A percentile compares a stretch with the other conserved stretches of the same genome.
Conservation (phyloP, 2,329 filamentous ascomycete species). For the Phaeomoniella chlamydospora region DNA sequence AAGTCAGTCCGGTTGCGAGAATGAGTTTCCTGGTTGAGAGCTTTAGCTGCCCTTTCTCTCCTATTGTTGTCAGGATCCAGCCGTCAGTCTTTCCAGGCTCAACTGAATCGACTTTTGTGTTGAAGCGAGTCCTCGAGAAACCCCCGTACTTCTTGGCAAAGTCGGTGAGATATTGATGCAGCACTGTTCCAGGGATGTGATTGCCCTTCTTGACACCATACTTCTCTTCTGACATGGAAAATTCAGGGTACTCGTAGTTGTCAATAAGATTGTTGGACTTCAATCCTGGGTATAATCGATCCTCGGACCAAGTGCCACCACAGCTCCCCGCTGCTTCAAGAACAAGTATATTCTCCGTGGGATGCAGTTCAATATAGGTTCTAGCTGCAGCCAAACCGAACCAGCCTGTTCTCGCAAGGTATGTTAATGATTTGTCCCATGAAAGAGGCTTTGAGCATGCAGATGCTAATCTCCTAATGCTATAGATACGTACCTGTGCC, state of each 20-base stretch:
- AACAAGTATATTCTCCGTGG: constrained; percentile 39
- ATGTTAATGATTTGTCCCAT: neutral
- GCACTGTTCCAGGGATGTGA: constrained; percentile 43
- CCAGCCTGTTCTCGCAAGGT: constrained; percentile 22
- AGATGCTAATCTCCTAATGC: constrained; percentile 2
- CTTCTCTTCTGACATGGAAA: constrained; percentile 47
- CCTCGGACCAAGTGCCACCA: constrained; percentile 57
- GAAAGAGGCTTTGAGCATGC: no score
- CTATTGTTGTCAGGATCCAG: constrained; percentile 16
- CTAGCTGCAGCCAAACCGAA: constrained; percentile 48
- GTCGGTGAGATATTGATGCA: constrained; percentile 42
- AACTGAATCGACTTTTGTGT: constrained; percentile 35
- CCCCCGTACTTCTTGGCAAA: constrained; percentile 42
- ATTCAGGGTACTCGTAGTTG: constrained; percentile 60
- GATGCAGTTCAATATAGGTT: constrained; percentile 45
- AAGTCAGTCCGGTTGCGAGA: constrained; percentile 47
- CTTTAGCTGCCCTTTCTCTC: no score
- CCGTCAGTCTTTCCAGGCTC: constrained; percentile 24
- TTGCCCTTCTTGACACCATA: constrained; percentile 35
- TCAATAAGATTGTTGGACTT: constrained; percentile 63
- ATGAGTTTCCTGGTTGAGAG: constrained; percentile 38
- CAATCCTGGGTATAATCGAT: constrained; percentile 51
- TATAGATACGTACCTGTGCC: constrained; percentile 32
- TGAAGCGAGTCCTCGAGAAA: constrained; percentile 30
- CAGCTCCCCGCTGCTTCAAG: constrained; percentile 42